Base-by-base conservation (phyloP, 768 basidiomycete species). In the Amyloporia xantha region DNA sequence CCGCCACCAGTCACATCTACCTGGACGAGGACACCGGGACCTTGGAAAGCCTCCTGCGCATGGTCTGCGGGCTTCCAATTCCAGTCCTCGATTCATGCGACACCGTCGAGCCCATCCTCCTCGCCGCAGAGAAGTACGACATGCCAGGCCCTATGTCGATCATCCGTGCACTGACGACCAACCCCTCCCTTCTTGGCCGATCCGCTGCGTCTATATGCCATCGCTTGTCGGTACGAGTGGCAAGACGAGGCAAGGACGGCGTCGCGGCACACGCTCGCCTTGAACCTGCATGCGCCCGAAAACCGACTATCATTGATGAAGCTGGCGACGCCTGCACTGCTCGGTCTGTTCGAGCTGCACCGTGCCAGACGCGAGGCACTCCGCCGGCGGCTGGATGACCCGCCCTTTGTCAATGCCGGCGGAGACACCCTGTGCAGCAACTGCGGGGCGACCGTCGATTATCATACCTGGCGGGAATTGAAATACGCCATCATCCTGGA, bases 81-180 rank as follows among this genome's bases (percentile, higher is more conserved):
- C 66, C 72, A 12, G 61, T 65, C 3, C 63, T 81, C 21, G 66
- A 68, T 30, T 74, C 75, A 1, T 78, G 75, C 59, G 80, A 82
- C 54, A 51, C 63, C 26, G 64, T 84, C 45, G 82, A 85, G 47
- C 62, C 71, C 3, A 57, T 85, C n/a, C 64, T 84, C 11, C 79
- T 73, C 47, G 79, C 80, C 0, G 76, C 81, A 0, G 81, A 85
- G 58, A 83, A 82, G 57, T 85, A 84, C 60, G 82, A 84, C 28
- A 84, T 82, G 78, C 74, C 77, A 0, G 83, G 82, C 0, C 79
- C 82, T 1, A 67, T 71, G 50, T 81, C 79, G 5, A 74, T 83
- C 54, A 63, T 83, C 43, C 79, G 79, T 33, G 73, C 79, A 27
- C 70, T 78, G n/a, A 67, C 78, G 46, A 71, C 75, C n/a, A 60